These are phyloP conservation scores for Rhododendron ferrugineum DNA, from an alignment of 148 eudicot genomes.

Conservation along the genomic window DNA sequence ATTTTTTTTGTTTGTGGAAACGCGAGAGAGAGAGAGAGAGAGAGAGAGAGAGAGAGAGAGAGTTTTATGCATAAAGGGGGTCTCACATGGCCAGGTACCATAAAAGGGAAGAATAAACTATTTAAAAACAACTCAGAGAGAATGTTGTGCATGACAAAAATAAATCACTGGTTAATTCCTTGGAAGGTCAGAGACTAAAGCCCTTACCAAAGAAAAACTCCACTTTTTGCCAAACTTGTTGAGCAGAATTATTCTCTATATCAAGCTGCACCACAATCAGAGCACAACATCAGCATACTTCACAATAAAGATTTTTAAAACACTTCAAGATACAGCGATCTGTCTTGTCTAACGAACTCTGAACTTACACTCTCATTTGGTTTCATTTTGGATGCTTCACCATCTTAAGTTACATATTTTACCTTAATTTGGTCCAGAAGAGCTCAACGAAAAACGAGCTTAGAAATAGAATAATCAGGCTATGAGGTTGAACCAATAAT, in stretches of 20 bases:
- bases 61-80: not conserved
- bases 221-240: constrained; percentile 66
- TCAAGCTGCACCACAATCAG: constrained; percentile 63
- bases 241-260: constrained; percentile 69
- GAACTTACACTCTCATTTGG: not conserved
- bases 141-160: not conserved
- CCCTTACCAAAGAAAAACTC: constrained; percentile 88
- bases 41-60: not conserved
- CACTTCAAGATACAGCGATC: not conserved
- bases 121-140: not conserved
- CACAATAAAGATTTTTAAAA: not conserved
- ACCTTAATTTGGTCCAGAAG: not conserved
- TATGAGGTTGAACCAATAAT: not conserved
- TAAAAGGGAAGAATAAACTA: constrained; percentile 3
- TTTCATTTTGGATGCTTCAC: not conserved
- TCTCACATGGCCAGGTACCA: not conserved
- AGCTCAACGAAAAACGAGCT: too few species aligned
- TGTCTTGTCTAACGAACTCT: not conserved
- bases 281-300: not conserved
- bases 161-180: not conserved
- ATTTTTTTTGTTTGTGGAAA: not conserved
- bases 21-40: not conserved
- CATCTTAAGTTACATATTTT: not conserved
- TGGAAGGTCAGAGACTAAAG: constrained; percentile 7
- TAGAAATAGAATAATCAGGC: not conserved